Base-by-base conservation (phyloP, 1,284 basidiomycete genomes). In the Violaceomyces palustris region DNA sequence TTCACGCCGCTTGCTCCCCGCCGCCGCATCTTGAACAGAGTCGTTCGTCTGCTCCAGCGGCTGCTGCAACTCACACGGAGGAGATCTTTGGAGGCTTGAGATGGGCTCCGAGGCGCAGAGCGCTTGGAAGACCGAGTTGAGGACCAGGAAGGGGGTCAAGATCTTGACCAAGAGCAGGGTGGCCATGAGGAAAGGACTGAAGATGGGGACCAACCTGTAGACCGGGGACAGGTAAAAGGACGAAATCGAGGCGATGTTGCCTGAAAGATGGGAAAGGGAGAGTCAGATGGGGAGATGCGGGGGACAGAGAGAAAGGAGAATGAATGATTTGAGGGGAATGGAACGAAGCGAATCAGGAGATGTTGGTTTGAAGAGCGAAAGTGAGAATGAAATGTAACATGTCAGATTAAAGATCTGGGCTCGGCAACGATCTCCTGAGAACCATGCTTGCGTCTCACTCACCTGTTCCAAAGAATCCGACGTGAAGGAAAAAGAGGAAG, bases 141-240 rank as follows among this genome's bases (percentile, higher is more conserved):
- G 87, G 0, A 82, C 80, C 6, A 92, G 37, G 25, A 71, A 68
- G 3, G 69, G 69, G 0, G 66, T 50, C 14, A 69, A 42, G 25
- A 71, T 66, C 52, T 72, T 92, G 79, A 86, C 86, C 34, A 89
- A 76, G 18, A 72, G 49, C 38, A 72, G 31, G 1, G 61, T 46
- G 12, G 69, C 81, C 88, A 91, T 90, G 41, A 87, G 79, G 74
- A 90, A 91, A 0, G 89, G 88, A 55, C 80, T 85, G 74, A 91
- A 92, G 45, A 89, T 80, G 0, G 88, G 87, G 45, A 91, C 84
- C 11, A 92, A 78, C 4, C 89, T 83, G 66, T 89, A 92, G 8
- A 92, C 88, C 0, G 88, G 88, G 34, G 86, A 87, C 10, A 91
- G 79, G 72, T 91, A 92, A 75, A 92, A 92, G 11, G 62, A 87